phyloP scores from a whole-genome alignment of 129 eudicot species.

The Centaurea solstitialis region DNA sequence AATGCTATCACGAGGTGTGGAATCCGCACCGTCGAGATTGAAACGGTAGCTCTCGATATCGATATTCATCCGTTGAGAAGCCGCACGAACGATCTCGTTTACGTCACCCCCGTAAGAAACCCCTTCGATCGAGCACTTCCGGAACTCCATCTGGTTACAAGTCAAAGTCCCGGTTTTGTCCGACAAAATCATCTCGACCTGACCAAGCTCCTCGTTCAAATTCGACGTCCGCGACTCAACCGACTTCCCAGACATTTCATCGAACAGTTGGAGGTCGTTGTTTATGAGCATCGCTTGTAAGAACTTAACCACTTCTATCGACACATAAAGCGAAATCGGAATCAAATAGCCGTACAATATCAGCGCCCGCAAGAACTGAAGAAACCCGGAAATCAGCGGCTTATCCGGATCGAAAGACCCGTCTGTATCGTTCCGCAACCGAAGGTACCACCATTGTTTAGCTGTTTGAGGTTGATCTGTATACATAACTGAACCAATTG shows the following conservation, averaged over 20 bases:
- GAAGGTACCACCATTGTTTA: slow-evolving; percentile 51
- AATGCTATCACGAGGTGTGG: slow-evolving; percentile 44
- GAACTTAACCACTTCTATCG: slow-evolving; percentile 57
- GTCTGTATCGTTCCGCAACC: slow-evolving; percentile 23
- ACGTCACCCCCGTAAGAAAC: slow-evolving; percentile 54
- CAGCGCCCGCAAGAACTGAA: slow-evolving; percentile 55
- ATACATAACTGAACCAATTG: slow-evolving; percentile 41
- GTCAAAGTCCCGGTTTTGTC: slow-evolving; percentile 66
- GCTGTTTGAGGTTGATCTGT: slow-evolving; percentile 33
- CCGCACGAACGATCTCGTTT: slow-evolving; percentile 52
- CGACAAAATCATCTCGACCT: slow-evolving; percentile 52
- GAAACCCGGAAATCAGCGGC: slow-evolving; percentile 35
- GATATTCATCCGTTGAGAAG: slow-evolving; percentile 53
- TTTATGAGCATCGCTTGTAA: slow-evolving; percentile 61
- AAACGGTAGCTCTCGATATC: slow-evolving; percentile 46
- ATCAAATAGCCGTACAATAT: slow-evolving; percentile 58
- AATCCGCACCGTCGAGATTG: slow-evolving; percentile 46
- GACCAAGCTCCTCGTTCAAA: slow-evolving; percentile 61
- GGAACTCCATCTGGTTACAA: slow-evolving; percentile 60
- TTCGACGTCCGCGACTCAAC: slow-evolving; percentile 58
- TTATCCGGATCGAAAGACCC: slow-evolving; percentile 43
- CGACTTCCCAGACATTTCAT: slow-evolving; percentile 39
- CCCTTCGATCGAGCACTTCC: slow-evolving; percentile 63
- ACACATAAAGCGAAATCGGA: slow-evolving; percentile 56
- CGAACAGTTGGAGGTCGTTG: slow-evolving; percentile 45